Base-by-base conservation (phyloP, 371 early-diverging fungal species). In the Basidiobolus meristosporus region DNA sequence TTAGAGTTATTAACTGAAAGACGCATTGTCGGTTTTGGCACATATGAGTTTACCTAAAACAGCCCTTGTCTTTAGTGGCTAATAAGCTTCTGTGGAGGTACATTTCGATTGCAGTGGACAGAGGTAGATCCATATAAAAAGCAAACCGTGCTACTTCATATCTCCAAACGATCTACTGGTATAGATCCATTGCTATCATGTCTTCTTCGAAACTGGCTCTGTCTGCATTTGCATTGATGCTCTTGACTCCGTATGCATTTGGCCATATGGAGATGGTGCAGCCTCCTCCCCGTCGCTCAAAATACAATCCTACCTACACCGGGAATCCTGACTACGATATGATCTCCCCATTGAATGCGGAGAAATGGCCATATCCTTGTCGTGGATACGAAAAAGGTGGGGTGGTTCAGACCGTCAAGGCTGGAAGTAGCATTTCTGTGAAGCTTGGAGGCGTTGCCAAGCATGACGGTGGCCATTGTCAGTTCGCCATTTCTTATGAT, bases 401-500 rank as follows among this genome's bases (percentile, higher is more conserved):
- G 30, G 15, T 17, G 22, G 29, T 19, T 31, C 38, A 17, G 12
- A 39, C 39, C 17, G 52, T 47, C 42, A 46, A 48, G 10, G 57
- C 60, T 22, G 60, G 60, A 36, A 38, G 44, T 21, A 51, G 51
- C 15, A 44, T 38, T 30, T 56, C 42, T 19, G 40, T 50, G 33
- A 41, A 48, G 7, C 44, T 53, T 37, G 51, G 47, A 3, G 50
- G 48, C 18, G 3, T 20, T 18, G 37, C n/a, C 6, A 16, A 41
- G 3, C 70, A 68, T 45, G 58, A 59, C 17, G 77, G 77, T 38
- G 78, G 79, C 21, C 70, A 71, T 40, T 77, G 80, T 41, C 70
- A 76, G 53, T 78, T 73, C 42, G 57, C 80, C 1, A 43, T 80
- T 19, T 67, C 68, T 4, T 71, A 70, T 35, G 73, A 80, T 46